Base-by-base conservation (phyloP, 2,329 filamentous ascomycete genomes). In the Trichoderma atrobrunneum region DNA sequence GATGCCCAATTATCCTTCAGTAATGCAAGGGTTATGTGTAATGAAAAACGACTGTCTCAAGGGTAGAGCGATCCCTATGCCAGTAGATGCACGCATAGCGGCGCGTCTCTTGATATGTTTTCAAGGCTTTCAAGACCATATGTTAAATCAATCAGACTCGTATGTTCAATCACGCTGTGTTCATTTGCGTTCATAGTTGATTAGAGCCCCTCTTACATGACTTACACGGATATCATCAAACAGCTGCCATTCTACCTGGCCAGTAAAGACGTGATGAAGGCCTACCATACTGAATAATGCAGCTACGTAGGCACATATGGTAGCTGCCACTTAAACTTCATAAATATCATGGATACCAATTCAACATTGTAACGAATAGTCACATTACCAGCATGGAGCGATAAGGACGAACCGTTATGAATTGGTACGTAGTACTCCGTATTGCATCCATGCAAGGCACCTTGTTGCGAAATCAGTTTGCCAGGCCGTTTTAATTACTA, bases 401-500 rank as follows among this genome's bases (percentile, higher is more conserved):
- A 14, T 21, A 54, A 54, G 11, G 48, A 12, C 11, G 48, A 54
- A 54, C n/a, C 11, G 21, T 12, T 24, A 54, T 54, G n/a, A 54
- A 54, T 54, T 21, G 21, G 48, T 5, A 24, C n/a, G 48, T 24
- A 51, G 60, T 26, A 36, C 34, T 36, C 12, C 34, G 34, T 36
- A 21, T 26, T 24, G 14, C 30, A 11, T 18, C 51, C 51, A 43
- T 70, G 61, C 39, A 70, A 70, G 59, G 68, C 51, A 70, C 57
- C 34, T 60, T 10, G 43, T 26, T 65, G 43, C 28, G 48, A 57
- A 67, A n/a, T 32, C 26, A 6, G 24, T 54, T 26, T 67, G 54
- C 34, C 64, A 57, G 48, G 24, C 64, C 64, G 21, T 67, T 67
- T 70, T 34, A 48, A 62, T 51, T 64, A 24, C 48, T 36, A 70